These are phyloP conservation scores for Curvularia verruculosa DNA, from an alignment of 2,329 filamentous ascomycete genomes.

Conservation along the genomic window DNA sequence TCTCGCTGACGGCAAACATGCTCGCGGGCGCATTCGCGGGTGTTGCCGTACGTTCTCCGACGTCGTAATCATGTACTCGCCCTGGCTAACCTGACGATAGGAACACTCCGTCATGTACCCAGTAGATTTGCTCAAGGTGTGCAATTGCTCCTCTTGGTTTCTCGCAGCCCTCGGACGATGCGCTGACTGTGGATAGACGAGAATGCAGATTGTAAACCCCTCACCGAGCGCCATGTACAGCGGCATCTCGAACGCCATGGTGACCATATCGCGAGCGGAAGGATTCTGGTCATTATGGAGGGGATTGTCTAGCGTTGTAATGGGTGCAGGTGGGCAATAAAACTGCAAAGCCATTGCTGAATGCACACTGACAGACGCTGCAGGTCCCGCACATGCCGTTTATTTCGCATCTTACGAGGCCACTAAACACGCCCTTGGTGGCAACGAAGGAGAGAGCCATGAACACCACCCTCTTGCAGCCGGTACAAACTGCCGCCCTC, in stretches of 20 bases:
- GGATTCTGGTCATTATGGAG: conserved; percentile 92
- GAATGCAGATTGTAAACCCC: conserved; percentile 95
- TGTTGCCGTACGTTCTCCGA: conserved; percentile 73
- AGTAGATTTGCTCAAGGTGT: conserved; percentile 95
- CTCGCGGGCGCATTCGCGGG: conserved; percentile 94
- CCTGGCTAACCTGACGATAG: conserved; percentile 56
- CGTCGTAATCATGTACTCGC: conserved; percentile 15
- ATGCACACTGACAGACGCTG: conserved; percentile 35
- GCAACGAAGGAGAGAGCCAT: conserved; percentile 83
- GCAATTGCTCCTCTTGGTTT: conserved; percentile 27
- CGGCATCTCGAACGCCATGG: conserved; percentile 88
- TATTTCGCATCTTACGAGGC: conserved; percentile 99
- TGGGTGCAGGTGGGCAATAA: conserved; percentile 78
- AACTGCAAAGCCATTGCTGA: conserved; percentile 2
- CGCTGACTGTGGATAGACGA: conserved; percentile 67
- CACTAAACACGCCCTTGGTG: conserved; percentile 94
- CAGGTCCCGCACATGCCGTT: conserved; percentile 94
- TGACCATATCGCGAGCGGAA: conserved; percentile 88
- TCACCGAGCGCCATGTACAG: conserved; percentile 81
- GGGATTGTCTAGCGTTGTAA: conserved; percentile 93
- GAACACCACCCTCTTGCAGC: conserved; percentile 92
- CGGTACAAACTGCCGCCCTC: conserved; percentile 60
- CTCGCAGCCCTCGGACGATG: conserved; percentile 8
- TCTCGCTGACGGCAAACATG: conserved; percentile 94
- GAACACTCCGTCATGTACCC: conserved; percentile 99